These are phyloP conservation scores for Asterophora parasitica DNA, from an alignment of 768 basidiomycete genomes.

Conservation along the genomic window DNA sequence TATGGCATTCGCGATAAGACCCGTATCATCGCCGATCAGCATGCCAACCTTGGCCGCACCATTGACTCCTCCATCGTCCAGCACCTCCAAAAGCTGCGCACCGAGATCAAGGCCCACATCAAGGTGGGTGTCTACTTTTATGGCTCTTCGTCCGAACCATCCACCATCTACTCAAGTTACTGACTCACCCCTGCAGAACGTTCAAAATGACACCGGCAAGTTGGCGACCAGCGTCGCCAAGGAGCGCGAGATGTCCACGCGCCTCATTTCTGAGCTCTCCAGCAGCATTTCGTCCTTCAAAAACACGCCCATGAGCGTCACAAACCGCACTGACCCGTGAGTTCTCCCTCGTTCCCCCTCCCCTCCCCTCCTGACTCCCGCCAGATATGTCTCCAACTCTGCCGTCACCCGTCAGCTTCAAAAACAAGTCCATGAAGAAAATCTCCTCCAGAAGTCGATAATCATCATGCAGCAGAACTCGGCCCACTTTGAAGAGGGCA, in stretches of 20 bases:
- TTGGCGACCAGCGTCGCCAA: slow-evolving; percentile 87
- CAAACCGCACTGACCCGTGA: slow-evolving; percentile 78
- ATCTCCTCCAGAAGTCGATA: slow-evolving; percentile 94
- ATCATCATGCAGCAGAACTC: slow-evolving; percentile 98
- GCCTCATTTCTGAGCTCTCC: slow-evolving; percentile 81
- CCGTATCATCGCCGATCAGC: slow-evolving; percentile 88
- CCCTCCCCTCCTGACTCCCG: background rate
- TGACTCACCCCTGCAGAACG: slow-evolving; percentile 47
- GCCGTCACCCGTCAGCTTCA: slow-evolving; percentile 75
- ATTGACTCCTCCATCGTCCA: slow-evolving; percentile 97
- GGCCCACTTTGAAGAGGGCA: slow-evolving; percentile 94
- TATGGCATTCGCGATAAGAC: slow-evolving; percentile 93
- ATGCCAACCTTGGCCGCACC: slow-evolving; percentile 92
- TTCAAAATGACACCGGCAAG: slow-evolving; percentile 94
- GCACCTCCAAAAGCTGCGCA: slow-evolving; percentile 90
- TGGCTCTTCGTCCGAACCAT: too few species aligned
- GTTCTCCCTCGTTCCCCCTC: slow-evolving; percentile 26
- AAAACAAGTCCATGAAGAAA: slow-evolving; percentile 96
- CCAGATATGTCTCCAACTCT: slow-evolving; percentile 62
- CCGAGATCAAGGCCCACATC: slow-evolving; percentile 97
- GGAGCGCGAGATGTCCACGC: slow-evolving; percentile 85
- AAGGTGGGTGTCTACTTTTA: slow-evolving; percentile 46
- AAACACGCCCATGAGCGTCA: slow-evolving; percentile 88
- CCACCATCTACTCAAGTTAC: background rate
- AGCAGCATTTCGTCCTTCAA: slow-evolving; percentile 87